Conservation (phyloP, 352 stramenopile genomes). For the Peronospora tabacina region DNA sequence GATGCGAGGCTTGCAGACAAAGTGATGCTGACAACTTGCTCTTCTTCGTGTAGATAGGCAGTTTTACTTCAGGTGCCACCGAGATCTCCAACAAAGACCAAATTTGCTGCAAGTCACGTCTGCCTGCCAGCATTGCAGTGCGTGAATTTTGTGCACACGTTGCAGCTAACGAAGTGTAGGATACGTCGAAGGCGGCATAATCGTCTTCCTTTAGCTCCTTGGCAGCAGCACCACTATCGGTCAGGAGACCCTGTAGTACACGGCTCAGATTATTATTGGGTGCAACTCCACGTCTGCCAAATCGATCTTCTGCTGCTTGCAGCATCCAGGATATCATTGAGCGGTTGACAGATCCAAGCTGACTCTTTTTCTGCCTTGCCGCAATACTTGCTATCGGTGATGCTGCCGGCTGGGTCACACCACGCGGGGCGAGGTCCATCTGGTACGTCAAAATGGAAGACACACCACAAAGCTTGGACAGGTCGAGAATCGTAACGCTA, state of each 20-base stretch:
- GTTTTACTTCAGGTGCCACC: slow-evolving; percentile 37
- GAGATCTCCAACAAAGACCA: slow-evolving; percentile 76
- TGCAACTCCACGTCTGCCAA: slow-evolving; percentile 14
- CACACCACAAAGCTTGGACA: slow-evolving; percentile 69
- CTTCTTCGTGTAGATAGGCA: slow-evolving; percentile 42
- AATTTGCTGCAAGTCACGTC: slow-evolving; percentile 68
- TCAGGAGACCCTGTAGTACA: slow-evolving; percentile 38
- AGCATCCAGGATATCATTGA: slow-evolving; percentile 62
- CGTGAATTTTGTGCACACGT: slow-evolving; percentile 57
- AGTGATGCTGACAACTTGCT: slow-evolving; percentile 15
- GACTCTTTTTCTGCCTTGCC: slow-evolving; percentile 13
- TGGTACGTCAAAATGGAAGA: slow-evolving; percentile 68
- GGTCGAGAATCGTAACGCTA: slow-evolving; percentile 60
- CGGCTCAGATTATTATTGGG: slow-evolving; percentile 35
- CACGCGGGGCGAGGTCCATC: slow-evolving; percentile 29
- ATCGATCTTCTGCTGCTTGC: slow-evolving; percentile 33
- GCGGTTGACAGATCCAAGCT: slow-evolving; percentile 28
- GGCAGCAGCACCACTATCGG: slow-evolving; percentile 8
- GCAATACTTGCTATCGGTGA: slow-evolving; percentile 11
- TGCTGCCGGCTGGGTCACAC: slow-evolving; percentile 5
- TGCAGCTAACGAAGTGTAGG: slow-evolving; percentile 17
- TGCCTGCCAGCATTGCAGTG: slow-evolving; percentile 44
- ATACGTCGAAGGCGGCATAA: slow-evolving; percentile 6
- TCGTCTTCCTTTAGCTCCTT: slow-evolving; percentile 4
- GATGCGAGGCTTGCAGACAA: slow-evolving; percentile 40